Evolutionary conservation across 306 rosid species (phyloP).

Genomic region (Urtica urens): DNA sequence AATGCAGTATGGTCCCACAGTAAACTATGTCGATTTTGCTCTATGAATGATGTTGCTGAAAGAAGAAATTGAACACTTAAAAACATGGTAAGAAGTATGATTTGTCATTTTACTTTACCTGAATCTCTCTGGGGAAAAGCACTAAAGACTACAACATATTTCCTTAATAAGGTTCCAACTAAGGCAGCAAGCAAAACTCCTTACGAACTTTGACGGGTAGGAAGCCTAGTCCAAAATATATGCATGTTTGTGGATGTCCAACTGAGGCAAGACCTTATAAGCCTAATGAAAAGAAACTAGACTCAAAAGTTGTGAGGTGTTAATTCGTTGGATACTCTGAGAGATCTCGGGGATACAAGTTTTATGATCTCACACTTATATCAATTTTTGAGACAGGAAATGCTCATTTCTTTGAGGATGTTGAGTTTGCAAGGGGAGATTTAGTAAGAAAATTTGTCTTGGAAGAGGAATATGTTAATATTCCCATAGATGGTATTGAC

Average conservation of each 20-base stretch:
- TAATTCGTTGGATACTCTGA: background rate
- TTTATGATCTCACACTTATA: background rate
- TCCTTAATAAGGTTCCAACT: too few species aligned
- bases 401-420: background rate
- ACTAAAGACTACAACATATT: too few species aligned
- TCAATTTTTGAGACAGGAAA: background rate
- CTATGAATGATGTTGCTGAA: background rate
- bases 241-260: background rate
- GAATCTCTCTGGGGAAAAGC: too few species aligned
- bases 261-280: background rate
- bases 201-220: background rate
- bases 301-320: background rate
- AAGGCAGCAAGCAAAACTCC: background rate
- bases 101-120: too few species aligned
- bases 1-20: too few species aligned
- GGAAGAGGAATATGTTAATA: too few species aligned
- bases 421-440: background rate
- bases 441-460: background rate
- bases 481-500: too few species aligned
- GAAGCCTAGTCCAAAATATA: background rate
- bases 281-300: background rate
- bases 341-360: background rate
- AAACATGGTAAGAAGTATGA: too few species aligned
- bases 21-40: background rate
- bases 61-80: background rate